Base-by-base conservation (phyloP, 1,139 yeast species). In the Citeromyces hawaiiensis region DNA sequence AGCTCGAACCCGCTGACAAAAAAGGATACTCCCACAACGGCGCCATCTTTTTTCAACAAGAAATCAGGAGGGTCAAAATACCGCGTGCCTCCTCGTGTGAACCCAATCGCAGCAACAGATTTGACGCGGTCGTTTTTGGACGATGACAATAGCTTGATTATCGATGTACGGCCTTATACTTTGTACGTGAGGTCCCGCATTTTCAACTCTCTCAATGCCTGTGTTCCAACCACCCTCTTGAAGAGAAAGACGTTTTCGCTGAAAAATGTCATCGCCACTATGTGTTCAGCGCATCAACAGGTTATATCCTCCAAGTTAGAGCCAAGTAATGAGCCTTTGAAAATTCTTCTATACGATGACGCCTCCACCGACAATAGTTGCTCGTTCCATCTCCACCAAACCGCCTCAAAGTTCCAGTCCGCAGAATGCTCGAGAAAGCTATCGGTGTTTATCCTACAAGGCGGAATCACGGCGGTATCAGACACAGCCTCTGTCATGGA, bases 171-270 rank as follows among this genome's bases (percentile, higher is more conserved):
- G 39, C 80, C 94, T 1, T 80, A 71, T 50, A 70, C 81, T 4
- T 83, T 78, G 40, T 81, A 62, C 54, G 62, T 71, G 27, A 63
- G 60, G 42, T 52, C 66, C 4, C 78, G 77, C 43, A 53, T 85
- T 13, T 50, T 49, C n/a, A 59, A 67, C 37, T 70, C 94, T 2
- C 60, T 80, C 36, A 81, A 81, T 52, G 68, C 83, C 30, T 80
- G 88, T 51, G 61, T 83, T 18, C 94, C 94, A 2, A 76, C 91
- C 15, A 83, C 94, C 1, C 63, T 85, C 38, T 60, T 85, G 46
- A 80, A 80, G 52, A 68, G 95, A 45, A 65, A 72, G 32, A 76
- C 72, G 43, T 83, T 79, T 51, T 70, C 72, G 14, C 60, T 83
- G 40, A 47, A 61, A 42, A 59, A 79, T 47, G 70, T 81, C 45